Evolutionary conservation across 768 basidiomycete species (phyloP).

Genomic region (Plicaturopsis crispa): DNA sequence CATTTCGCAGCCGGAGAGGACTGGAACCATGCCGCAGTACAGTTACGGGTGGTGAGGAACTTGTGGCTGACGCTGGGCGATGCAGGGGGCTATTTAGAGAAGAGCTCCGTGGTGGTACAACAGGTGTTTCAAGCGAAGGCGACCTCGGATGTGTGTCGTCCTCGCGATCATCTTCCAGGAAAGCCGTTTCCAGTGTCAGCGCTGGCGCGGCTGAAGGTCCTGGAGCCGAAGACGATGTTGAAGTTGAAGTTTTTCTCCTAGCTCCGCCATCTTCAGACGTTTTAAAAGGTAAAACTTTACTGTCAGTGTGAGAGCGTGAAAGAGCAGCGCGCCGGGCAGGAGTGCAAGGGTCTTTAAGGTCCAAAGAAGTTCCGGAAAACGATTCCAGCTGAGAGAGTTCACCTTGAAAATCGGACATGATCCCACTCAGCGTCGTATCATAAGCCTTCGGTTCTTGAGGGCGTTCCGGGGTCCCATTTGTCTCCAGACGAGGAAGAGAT

Average conservation of each 20-base stretch:
- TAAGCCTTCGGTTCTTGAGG: constrained; percentile 10
- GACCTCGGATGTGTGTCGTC: constrained; percentile 15
- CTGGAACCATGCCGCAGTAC: constrained; percentile 30
- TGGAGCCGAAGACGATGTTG: no score
- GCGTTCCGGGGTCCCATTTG: constrained; percentile 26
- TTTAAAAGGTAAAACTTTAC: constrained; percentile 16
- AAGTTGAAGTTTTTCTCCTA: constrained; percentile 9
- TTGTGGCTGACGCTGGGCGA: constrained; percentile 19
- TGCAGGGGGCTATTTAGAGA: constrained; percentile 25
- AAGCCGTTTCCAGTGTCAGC: constrained; percentile 18
- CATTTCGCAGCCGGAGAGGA: constrained; percentile 37
- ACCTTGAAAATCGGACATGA: constrained; percentile 68
- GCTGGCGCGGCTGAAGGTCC: constrained; percentile 19
- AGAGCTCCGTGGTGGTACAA: constrained; percentile 20
- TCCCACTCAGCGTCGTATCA: constrained; percentile 44
- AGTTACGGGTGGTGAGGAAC: constrained; percentile 23
- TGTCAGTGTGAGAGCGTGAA: constrained; percentile 28
- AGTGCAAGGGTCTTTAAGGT: constrained; percentile 59
- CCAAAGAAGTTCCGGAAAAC: constrained; percentile 40
- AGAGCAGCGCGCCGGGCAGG: constrained; percentile 37
- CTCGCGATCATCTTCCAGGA: constrained; percentile 15
- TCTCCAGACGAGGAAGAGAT: constrained; percentile 29
- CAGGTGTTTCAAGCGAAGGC: constrained; percentile 35
- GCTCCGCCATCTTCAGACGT: constrained; percentile 7
- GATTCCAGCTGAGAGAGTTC: constrained; percentile 64